Conservation (phyloP, 495 filamentous ascomycete species). For the Aspergillus coremiiformis region DNA sequence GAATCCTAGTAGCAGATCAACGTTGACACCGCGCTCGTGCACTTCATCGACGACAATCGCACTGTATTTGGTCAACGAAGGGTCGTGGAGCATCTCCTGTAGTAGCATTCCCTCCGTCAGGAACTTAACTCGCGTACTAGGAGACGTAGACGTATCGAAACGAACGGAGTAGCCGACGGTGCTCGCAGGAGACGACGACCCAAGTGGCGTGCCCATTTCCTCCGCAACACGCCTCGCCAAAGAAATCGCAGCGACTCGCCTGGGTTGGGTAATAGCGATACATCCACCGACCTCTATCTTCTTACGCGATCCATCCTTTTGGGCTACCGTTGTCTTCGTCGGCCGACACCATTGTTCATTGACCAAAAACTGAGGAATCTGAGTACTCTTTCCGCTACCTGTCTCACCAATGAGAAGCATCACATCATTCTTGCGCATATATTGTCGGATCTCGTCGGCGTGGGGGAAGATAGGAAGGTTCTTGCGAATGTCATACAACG, state of each 20-base stretch:
- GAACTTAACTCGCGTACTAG: slow-evolving; percentile 77
- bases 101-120: slow-evolving; percentile 95
- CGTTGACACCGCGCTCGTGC: slow-evolving; percentile 94
- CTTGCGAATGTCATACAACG: slow-evolving; percentile 47
- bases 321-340: slow-evolving; percentile 41
- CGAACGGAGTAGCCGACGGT: slow-evolving; percentile 89
- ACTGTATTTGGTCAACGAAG: slow-evolving; percentile 74
- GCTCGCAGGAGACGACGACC: slow-evolving; percentile 54
- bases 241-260: slow-evolving; percentile 90
- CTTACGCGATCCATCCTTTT: slow-evolving; percentile 34
- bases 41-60: slow-evolving; percentile 93
- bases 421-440: slow-evolving; percentile 62
- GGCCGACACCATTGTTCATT: slow-evolving; percentile 71
- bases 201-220: slow-evolving; percentile 81
- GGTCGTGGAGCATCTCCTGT: slow-evolving; percentile 87
- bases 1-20: slow-evolving; percentile 85
- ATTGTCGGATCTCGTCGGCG: slow-evolving; percentile 58
- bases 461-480: slow-evolving; percentile 76
- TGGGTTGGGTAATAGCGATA: slow-evolving; percentile 91
- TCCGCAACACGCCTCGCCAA: slow-evolving; percentile 81
- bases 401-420: slow-evolving; percentile 89
- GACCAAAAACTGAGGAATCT: slow-evolving; percentile 85
- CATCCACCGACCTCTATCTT: slow-evolving; percentile 64
- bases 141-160: slow-evolving; percentile 77
- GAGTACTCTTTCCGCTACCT: slow-evolving; percentile 93